Percentiles rank a stretch among this genome's conserved stretches.
These are phyloP conservation scores for Aureobasidium sp. DNA, from an alignment of 2,329 filamentous ascomycete genomes.

Conservation along the genomic window DNA sequence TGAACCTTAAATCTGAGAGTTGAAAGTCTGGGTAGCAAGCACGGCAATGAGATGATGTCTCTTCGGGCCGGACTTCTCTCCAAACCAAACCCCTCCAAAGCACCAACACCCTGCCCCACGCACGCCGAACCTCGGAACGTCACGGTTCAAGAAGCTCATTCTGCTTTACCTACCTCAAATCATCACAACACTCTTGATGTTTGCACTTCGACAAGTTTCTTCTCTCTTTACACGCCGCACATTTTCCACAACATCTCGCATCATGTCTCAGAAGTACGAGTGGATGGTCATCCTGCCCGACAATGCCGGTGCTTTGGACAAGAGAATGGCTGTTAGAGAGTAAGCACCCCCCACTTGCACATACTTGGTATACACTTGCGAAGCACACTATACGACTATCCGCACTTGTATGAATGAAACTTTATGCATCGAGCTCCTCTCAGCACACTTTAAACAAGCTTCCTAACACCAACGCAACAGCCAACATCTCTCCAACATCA, in stretches of 20 bases:
- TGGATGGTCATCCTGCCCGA: conserved; percentile 45
- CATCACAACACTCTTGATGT: neutral
- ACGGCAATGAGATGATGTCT: neutral
- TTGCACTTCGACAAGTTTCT: neutral
- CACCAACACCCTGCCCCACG: neutral
- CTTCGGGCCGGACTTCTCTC: neutral
- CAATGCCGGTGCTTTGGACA: conserved; percentile 30
- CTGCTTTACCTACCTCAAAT: neutral
- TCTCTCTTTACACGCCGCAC: neutral
- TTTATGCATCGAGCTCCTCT: too few relatives aligned
- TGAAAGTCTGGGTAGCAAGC: neutral
- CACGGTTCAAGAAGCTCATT: neutral
- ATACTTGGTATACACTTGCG: conserved; percentile 13
- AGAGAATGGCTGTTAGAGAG: conserved; percentile 34
- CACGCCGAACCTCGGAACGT: conserved; percentile 5
- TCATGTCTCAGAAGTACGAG: conserved; percentile 32
- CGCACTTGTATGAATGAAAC: too few relatives aligned
- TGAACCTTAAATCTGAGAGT: neutral
- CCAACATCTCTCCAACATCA: conserved; percentile 50
- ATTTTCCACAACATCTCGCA: conserved; percentile 15
- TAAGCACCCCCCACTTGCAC: conserved; percentile 24
- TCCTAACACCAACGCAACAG: conserved; percentile 12
- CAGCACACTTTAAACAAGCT: too few relatives aligned
- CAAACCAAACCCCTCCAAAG: neutral
- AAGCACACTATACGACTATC: too few relatives aligned